Evolutionary conservation across 139 green algal species (phyloP).

Genomic region (Haematococcus lacustris): DNA sequence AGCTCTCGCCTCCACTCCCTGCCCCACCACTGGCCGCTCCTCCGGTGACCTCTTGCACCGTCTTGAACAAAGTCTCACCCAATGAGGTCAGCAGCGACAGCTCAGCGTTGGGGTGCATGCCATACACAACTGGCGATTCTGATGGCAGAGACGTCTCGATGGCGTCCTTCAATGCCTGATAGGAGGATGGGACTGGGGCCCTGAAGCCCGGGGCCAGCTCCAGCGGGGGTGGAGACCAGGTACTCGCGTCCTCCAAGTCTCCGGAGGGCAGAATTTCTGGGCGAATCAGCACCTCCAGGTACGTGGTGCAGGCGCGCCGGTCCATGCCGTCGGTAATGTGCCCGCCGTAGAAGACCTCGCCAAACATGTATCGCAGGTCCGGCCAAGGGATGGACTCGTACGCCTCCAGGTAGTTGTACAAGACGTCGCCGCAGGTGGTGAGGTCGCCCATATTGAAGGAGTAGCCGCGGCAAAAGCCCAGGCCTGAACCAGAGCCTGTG

Average conservation of each 20-base stretch:
- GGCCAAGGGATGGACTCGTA: constrained; percentile 68
- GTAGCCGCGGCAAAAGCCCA: constrained; percentile 85
- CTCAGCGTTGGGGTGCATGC: constrained; percentile 82
- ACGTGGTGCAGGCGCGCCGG: constrained; percentile 75
- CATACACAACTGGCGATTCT: constrained; percentile 77
- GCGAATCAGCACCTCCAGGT: constrained; percentile 74
- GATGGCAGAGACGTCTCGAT: constrained; percentile 67
- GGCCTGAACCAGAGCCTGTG: constrained; percentile 64
- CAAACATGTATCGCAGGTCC: constrained; percentile 85
- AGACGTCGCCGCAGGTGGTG: constrained; percentile 75
- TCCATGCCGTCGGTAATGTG: constrained; percentile 86
- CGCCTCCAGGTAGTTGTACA: constrained; percentile 80
- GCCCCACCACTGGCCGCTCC: constrained; percentile 44
- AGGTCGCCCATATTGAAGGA: constrained; percentile 86
- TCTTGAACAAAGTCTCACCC: constrained; percentile 80
- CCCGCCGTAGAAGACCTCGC: constrained; percentile 83
- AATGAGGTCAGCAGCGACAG: constrained; percentile 71
- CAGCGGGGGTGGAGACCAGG: constrained; percentile 48
- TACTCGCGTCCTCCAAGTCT: constrained; percentile 27
- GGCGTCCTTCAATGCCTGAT: constrained; percentile 58
- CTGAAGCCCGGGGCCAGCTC: constrained; percentile 73
- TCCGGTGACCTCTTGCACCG: constrained; percentile 65
- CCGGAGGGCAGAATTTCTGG: constrained; percentile 63
- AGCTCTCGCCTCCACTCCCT: constrained; percentile 38
- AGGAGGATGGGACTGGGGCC: constrained; percentile 59